phyloP scores from a whole-genome alignment of 306 rosid genomes.

The Quercus dentata region DNA sequence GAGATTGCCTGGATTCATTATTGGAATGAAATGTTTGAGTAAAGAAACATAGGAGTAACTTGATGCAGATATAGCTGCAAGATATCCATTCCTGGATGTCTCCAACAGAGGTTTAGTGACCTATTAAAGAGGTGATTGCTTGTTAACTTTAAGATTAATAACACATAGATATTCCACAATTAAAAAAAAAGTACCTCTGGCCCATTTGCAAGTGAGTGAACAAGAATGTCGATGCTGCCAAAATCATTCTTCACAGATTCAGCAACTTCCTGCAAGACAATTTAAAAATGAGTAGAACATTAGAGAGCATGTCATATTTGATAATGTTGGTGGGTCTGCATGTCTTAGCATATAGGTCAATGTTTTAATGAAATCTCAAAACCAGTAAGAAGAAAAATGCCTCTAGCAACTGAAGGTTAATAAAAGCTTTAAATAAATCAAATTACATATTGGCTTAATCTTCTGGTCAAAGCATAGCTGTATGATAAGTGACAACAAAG shows the following conservation, averaged over 20 bases:
- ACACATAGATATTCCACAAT: not conserved
- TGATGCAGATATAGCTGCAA: slow-evolving; percentile 95
- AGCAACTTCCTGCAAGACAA: slow-evolving; percentile 76
- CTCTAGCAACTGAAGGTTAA: not conserved
- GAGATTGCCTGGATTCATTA: slow-evolving; percentile 73
- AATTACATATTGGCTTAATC: not conserved
- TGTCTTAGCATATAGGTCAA: not conserved
- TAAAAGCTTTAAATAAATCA: not conserved
- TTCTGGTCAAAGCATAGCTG: not conserved
- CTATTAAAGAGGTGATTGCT: slow-evolving; percentile 36
- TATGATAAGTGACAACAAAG: not conserved
- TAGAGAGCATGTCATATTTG: not conserved
- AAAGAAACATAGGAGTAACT: slow-evolving; percentile 92
- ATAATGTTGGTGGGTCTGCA: not conserved
- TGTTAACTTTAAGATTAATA: slow-evolving; percentile 6
- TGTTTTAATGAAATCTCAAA: not conserved
- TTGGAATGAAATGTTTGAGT: slow-evolving; percentile 89
- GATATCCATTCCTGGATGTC: slow-evolving; percentile 96
- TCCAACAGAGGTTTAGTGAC: slow-evolving; percentile 89
- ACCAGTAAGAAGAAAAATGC: not conserved
- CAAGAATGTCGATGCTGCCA: slow-evolving; percentile 96
- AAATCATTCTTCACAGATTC: slow-evolving; percentile 85
- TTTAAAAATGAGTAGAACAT: slow-evolving; percentile 9
- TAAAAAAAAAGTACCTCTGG: slow-evolving; percentile 69
- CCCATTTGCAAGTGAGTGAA: slow-evolving; percentile 99